Percentiles rank a stretch among this genome's conserved stretches.
Conservation (phyloP, 1,284 basidiomycete genomes). For the Grifola frondosa region DNA sequence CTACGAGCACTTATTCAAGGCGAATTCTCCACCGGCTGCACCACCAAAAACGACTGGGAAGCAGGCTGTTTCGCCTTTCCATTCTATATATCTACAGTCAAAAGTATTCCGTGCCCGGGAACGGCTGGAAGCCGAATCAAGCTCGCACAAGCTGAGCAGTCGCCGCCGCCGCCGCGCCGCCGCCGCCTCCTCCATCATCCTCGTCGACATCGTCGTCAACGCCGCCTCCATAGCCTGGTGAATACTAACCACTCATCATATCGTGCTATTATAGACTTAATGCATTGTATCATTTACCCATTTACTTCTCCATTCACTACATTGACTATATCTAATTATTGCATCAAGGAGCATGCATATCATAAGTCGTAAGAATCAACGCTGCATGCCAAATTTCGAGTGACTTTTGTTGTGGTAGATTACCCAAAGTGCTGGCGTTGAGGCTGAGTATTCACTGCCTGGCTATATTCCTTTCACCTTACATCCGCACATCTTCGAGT, state of each 20-base stretch:
- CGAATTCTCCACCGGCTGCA: conserved; percentile 73
- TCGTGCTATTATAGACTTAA: conserved; percentile 21
- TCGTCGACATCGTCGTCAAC: conserved; percentile 6
- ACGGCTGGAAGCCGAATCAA: conserved; percentile 87
- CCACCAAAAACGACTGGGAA: conserved; percentile 42
- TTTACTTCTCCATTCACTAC: too few species aligned
- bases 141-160: conserved; percentile 27
- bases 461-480: too few species aligned
- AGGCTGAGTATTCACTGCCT: too few species aligned
- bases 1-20: conserved; percentile 92
- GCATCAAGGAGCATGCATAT: too few species aligned
- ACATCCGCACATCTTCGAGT: too few species aligned
- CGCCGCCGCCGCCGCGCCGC: conserved; percentile 17
- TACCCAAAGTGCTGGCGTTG: too few species aligned
- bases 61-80: conserved; percentile 42
- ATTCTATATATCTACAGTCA: conserved; percentile 93
- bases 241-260: conserved; percentile 5
- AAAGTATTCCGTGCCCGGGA: conserved; percentile 95
- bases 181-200: conserved; percentile 16
- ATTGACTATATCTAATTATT: too few species aligned
- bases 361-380: too few species aligned
- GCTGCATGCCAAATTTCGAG: too few species aligned
- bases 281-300: conserved; percentile 19
- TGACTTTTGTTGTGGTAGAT: too few species aligned
- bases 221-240: conserved; percentile 12